These are phyloP conservation scores for Starmerella cellae DNA, from an alignment of 805 yeast species.

Conservation along the genomic window DNA sequence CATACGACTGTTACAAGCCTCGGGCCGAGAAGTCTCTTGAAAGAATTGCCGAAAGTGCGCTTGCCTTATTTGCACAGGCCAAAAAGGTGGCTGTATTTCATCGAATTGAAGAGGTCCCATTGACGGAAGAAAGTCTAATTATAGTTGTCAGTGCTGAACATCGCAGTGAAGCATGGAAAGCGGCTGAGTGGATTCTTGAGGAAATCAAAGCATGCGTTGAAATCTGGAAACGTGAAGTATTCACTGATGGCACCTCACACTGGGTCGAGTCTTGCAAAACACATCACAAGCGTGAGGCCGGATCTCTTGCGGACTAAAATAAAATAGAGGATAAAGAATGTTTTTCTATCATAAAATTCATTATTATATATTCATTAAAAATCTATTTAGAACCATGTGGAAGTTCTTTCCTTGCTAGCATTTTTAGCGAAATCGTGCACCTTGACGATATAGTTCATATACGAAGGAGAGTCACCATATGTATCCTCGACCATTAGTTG, in stretches of 20 bases:
- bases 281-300: not conserved
- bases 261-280: slow-evolving; percentile 28
- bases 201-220: slow-evolving; percentile 34
- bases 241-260: slow-evolving; percentile 30
- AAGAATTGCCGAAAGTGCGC: slow-evolving; percentile 29
- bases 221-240: slow-evolving; percentile 40
- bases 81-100: slow-evolving; percentile 29
- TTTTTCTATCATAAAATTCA: no score
- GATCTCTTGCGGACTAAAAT: not conserved
- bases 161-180: slow-evolving; percentile 37
- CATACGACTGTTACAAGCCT: slow-evolving; percentile 37
- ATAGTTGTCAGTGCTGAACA: slow-evolving; percentile 36
- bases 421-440: slow-evolving; percentile 46
- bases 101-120: slow-evolving; percentile 37
- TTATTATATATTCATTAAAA: not conserved
- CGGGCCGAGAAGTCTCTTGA: slow-evolving; percentile 32
- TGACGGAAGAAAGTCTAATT: slow-evolving; percentile 35
- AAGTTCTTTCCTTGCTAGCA: slow-evolving; percentile 10
- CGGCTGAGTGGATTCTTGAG: slow-evolving; percentile 35
- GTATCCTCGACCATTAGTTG: slow-evolving; percentile 65
- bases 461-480: slow-evolving; percentile 32
- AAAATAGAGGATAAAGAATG: no score
- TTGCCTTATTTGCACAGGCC: not conserved
- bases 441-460: slow-evolving; percentile 51
- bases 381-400: slow-evolving; percentile 8